A percentile compares a stretch with the other conserved stretches of the same genome.
These are phyloP conservation scores for Bifiguratus adelaidae DNA, from an alignment of 192 early-diverging fungal genomes.

Conservation along the genomic window DNA sequence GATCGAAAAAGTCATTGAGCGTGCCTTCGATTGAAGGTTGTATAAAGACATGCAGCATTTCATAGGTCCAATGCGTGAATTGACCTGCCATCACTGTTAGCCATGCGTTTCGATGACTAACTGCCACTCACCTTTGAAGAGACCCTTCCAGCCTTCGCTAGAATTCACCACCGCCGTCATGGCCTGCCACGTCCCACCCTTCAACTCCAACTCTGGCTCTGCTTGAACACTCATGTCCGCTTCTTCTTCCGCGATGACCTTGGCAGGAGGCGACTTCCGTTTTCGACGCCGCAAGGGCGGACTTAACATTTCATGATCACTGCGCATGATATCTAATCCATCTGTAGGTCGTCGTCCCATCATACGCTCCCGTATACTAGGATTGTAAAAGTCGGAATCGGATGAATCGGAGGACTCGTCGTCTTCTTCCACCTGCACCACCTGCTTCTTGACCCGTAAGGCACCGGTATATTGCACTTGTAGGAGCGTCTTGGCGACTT, in stretches of 20 bases:
- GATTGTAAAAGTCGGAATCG: slow-evolving; percentile 11
- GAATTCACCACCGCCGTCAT: slow-evolving; percentile 36
- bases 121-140: slow-evolving; percentile 33
- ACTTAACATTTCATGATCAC: no score
- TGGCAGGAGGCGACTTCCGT: no score
- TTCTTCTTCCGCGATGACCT: slow-evolving; percentile 32
- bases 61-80: slow-evolving; percentile 68
- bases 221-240: slow-evolving; percentile 50
- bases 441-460: no score
- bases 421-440: slow-evolving; percentile 6
- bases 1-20: slow-evolving; percentile 82
- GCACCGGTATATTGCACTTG: slow-evolving; percentile 67
- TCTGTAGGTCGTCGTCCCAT: slow-evolving; percentile 8
- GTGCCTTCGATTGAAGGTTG: slow-evolving; percentile 84
- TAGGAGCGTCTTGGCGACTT: slow-evolving; percentile 52
- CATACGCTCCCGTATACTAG: background rate
- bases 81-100: slow-evolving; percentile 37
- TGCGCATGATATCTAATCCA: slow-evolving; percentile 26
- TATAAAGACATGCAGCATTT: slow-evolving; percentile 57
- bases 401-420: slow-evolving; percentile 10
- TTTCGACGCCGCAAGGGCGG: slow-evolving; percentile 28
- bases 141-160: slow-evolving; percentile 47
- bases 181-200: slow-evolving; percentile 41
- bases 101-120: background rate
- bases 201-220: slow-evolving; percentile 37